Evolutionary conservation across 352 stramenopile species (phyloP).

Genomic region (Phytopythium aichiense): DNA sequence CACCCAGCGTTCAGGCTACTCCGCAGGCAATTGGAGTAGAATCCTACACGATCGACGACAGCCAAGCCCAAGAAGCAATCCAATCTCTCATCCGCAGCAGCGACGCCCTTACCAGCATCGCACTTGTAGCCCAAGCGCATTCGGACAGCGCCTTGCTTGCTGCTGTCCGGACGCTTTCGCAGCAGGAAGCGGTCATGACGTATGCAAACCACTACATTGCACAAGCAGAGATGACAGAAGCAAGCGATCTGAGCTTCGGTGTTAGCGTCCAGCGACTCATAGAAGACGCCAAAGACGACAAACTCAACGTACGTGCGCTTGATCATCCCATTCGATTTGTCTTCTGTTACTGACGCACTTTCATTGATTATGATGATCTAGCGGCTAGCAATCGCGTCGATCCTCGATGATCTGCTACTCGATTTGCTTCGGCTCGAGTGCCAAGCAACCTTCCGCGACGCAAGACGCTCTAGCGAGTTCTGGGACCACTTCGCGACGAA

Average conservation of each 20-base stretch:
- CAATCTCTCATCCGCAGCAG: conserved; percentile 16
- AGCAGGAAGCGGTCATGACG: conserved; percentile 36
- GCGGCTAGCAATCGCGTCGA: conserved; percentile 40
- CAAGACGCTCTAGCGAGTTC: conserved; percentile 55
- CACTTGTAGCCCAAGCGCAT: conserved; percentile 44
- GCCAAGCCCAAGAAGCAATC: not conserved
- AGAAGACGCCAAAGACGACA: conserved; percentile 29
- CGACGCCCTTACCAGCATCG: conserved; percentile 25
- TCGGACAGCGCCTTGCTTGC: conserved; percentile 32
- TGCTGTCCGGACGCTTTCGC: conserved; percentile 36
- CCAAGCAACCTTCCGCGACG: conserved; percentile 44
- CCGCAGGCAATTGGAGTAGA: conserved; percentile 5
- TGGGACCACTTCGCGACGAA: conserved; percentile 69
- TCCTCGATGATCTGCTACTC: conserved; percentile 58
- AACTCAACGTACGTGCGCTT: conserved; percentile 23
- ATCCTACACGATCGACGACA: not conserved
- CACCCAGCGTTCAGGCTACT: not conserved
- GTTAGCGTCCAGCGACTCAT: conserved; percentile 22
- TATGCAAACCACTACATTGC: conserved; percentile 35
- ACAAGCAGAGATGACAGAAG: conserved; percentile 9
- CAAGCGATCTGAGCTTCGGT: conserved; percentile 15
- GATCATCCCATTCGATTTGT: not conserved
- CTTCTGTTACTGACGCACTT: not conserved
- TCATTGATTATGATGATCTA: conserved; percentile 9
- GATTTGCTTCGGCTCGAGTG: conserved; percentile 55